A percentile compares a stretch with the other conserved stretches of the same genome.
phyloP scores from a whole-genome alignment of 805 yeast species.

The Deakozyma indianensis region DNA sequence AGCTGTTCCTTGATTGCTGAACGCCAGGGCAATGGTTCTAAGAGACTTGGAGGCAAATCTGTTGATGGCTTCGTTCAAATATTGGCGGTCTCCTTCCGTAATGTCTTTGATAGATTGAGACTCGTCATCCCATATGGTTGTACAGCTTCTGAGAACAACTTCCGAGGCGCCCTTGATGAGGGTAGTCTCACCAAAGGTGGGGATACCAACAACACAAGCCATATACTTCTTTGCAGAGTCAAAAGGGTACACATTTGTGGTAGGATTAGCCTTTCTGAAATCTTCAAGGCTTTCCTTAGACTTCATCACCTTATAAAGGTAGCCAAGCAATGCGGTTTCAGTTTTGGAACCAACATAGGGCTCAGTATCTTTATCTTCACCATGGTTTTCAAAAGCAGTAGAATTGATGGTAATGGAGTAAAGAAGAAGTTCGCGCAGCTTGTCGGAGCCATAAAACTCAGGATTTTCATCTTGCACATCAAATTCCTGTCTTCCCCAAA shows the following conservation, averaged over 20 bases:
- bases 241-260: slow-evolving; percentile 72
- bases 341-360: slow-evolving; percentile 86
- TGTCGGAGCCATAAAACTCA: neutral
- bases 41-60: slow-evolving; percentile 64
- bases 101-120: slow-evolving; percentile 3
- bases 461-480: neutral
- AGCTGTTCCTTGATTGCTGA: slow-evolving; percentile 36
- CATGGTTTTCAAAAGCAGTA: slow-evolving; percentile 73
- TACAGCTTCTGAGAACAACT: slow-evolving; percentile 52
- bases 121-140: slow-evolving; percentile 13
- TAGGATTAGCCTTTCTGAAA: slow-evolving; percentile 28
- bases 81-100: slow-evolving; percentile 9
- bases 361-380: slow-evolving; percentile 27
- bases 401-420: slow-evolving; percentile 67
- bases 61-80: slow-evolving; percentile 30
- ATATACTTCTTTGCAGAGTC: slow-evolving; percentile 92
- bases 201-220: slow-evolving; percentile 49
- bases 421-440: slow-evolving; percentile 18
- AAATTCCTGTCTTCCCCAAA: slow-evolving; percentile 41
- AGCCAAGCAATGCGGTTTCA: slow-evolving; percentile 69
- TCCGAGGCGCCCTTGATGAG: slow-evolving; percentile 93
- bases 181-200: slow-evolving; percentile 30
- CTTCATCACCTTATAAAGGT: slow-evolving; percentile 47
- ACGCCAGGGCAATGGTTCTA: slow-evolving; percentile 81
- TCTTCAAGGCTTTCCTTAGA: slow-evolving; percentile 30